phyloP scores from a whole-genome alignment of 192 early-diverging fungal species.

The Linderina pennispora region DNA sequence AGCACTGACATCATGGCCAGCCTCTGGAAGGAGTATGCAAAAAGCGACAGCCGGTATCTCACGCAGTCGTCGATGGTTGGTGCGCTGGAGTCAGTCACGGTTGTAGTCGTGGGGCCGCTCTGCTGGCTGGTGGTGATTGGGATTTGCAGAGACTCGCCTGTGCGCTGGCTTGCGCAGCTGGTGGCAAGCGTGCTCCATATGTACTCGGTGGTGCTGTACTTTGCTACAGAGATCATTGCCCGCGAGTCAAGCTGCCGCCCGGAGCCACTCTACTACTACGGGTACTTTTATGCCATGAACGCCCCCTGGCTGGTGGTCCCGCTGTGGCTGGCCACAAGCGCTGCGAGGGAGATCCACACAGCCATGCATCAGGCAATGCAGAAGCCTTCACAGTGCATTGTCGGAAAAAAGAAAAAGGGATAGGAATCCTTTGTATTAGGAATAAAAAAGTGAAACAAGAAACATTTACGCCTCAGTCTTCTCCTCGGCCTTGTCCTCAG shows the following conservation, averaged over 20 bases:
- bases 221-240: constrained; percentile 49
- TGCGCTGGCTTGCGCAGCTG: constrained; percentile 50
- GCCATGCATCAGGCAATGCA: constrained; percentile 4
- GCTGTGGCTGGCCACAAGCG: constrained; percentile 20
- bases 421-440: no score
- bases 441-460: not conserved
- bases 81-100: constrained; percentile 58
- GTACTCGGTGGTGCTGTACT: constrained; percentile 62
- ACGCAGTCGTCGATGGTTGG: constrained; percentile 46
- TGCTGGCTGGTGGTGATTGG: constrained; percentile 19
- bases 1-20: constrained; percentile 41
- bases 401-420: not conserved
- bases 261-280: constrained; percentile 53
- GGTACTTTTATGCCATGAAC: constrained; percentile 62
- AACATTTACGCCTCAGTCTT: constrained; percentile 16
- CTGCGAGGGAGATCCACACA: constrained; percentile 1
- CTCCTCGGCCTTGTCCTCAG: constrained; percentile 1
- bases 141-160: constrained; percentile 17
- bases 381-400: not conserved
- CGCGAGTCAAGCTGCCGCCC: constrained; percentile 50
- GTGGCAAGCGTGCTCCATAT: constrained; percentile 53
- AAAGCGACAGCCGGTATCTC: constrained; percentile 65
- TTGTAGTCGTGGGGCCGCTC: constrained; percentile 28
- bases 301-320: constrained; percentile 61
- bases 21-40: constrained; percentile 71